A percentile compares a stretch with the other conserved stretches of the same genome.
phyloP scores from a whole-genome alignment of 2,329 filamentous ascomycete genomes.

The Apiospora pterosperma region DNA sequence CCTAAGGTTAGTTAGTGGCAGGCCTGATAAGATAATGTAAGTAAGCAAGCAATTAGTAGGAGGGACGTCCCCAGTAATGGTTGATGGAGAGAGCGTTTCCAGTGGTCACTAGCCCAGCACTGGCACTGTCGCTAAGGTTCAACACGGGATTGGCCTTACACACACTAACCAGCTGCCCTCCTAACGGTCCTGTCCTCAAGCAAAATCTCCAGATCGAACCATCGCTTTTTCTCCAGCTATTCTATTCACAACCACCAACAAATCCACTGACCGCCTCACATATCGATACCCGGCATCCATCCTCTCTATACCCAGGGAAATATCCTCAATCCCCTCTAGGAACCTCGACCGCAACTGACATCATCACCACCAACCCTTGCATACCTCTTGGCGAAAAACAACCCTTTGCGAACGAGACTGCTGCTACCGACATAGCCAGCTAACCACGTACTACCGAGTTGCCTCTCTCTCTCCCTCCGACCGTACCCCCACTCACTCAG shows the following conservation, averaged over 20 bases:
- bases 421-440: neutral
- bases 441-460: neutral
- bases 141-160: too few species aligned
- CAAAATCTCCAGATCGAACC: constrained; percentile 7
- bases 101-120: too few species aligned
- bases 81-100: neutral
- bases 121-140: too few species aligned
- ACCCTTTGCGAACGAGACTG: neutral
- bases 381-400: neutral
- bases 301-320: neutral
- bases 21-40: neutral
- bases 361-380: neutral
- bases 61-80: neutral
- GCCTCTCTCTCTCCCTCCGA: neutral
- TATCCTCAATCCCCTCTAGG: neutral
- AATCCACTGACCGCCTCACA: neutral
- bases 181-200: neutral
- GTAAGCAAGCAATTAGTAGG: too few species aligned
- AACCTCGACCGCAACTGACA: neutral
- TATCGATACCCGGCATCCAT: neutral
- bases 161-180: constrained; percentile 1
- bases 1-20: too few species aligned
- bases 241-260: neutral
- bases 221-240: constrained; percentile 1
- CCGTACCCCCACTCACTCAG: neutral